Evolutionary conservation across 2,329 filamentous ascomycete species (phyloP).

Genomic region (Westerdykella aurantiaca): DNA sequence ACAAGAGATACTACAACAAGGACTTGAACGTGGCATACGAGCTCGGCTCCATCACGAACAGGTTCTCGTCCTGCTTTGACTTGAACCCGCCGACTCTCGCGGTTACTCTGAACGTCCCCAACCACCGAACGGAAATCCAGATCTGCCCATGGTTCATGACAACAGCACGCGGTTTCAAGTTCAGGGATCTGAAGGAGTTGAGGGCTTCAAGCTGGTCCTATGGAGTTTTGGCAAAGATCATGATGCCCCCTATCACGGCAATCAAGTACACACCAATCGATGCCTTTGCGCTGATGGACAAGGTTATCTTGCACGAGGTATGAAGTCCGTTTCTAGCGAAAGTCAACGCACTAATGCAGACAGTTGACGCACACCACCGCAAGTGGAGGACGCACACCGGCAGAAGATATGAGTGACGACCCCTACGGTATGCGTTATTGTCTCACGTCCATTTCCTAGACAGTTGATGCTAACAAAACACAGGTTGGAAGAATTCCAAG

Average conservation of each 20-base stretch:
- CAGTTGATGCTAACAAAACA: no score
- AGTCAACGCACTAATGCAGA: no score
- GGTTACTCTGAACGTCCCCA: background rate
- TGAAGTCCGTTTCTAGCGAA: no score
- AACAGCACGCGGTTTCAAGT: constrained; percentile 1
- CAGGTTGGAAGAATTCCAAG: no score
- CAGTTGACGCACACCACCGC: no score
- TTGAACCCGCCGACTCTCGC: background rate
- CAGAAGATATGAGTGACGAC: no score
- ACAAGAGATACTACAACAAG: constrained; percentile 1
- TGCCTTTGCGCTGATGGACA: constrained; percentile 1
- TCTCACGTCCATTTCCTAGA: no score
- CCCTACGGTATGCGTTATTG: no score
- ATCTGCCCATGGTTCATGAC: constrained; percentile 3
- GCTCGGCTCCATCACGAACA: background rate
- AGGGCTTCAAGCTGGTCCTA: background rate
- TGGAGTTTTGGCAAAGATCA: no score
- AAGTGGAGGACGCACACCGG: no score
- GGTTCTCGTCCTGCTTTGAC: constrained; percentile 1
- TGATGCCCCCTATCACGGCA: background rate
- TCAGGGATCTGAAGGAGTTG: background rate
- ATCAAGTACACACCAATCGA: background rate
- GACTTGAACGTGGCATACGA: constrained; percentile 2
- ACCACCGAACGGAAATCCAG: background rate
- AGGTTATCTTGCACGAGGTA: constrained; percentile 2